Conservation (phyloP, 345 rosid genomes). For the Bruguiera sexangula region DNA sequence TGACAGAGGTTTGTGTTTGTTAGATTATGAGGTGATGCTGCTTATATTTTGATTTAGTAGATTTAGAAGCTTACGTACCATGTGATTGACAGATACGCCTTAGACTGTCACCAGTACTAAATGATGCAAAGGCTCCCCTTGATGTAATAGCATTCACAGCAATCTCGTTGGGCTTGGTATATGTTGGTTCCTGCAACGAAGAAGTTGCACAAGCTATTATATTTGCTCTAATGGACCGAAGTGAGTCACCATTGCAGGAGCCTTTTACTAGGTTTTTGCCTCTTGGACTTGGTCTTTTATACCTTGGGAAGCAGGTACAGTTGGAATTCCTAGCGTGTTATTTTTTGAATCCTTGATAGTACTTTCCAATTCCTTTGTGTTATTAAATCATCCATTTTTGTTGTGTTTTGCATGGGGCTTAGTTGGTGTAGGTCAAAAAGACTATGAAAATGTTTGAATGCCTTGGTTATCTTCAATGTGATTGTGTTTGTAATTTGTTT, state of each 20-base stretch:
- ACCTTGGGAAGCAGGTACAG: conserved; percentile 93
- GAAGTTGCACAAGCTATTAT: conserved; percentile 91
- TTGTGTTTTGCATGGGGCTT: background rate
- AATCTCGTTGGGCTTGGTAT: conserved; percentile 84
- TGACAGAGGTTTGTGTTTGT: too few relatives aligned
- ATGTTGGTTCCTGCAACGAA: conserved; percentile 93
- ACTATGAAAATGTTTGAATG: background rate
- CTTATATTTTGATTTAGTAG: too few relatives aligned
- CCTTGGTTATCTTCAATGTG: conserved; percentile 3
- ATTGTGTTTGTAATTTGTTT: conserved; percentile 11
- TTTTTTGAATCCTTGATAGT: conserved; percentile 2
- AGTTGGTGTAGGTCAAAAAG: background rate
- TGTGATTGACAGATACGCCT: conserved; percentile 52
- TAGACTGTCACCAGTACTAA: conserved; percentile 61
- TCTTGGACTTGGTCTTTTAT: conserved; percentile 91
- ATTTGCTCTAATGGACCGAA: conserved; percentile 80
- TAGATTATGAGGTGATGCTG: too few relatives aligned
- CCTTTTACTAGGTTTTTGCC: conserved; percentile 82
- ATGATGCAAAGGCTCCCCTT: conserved; percentile 64
- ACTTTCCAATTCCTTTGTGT: background rate
- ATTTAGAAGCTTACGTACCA: background rate
- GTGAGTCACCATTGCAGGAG: conserved; percentile 75
- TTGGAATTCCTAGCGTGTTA: background rate
- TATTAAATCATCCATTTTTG: conserved; percentile 3
- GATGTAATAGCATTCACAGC: conserved; percentile 89